Evolutionary conservation across 2,329 filamentous ascomycete genomes (phyloP).

Genomic region (Trichophyton simii): DNA sequence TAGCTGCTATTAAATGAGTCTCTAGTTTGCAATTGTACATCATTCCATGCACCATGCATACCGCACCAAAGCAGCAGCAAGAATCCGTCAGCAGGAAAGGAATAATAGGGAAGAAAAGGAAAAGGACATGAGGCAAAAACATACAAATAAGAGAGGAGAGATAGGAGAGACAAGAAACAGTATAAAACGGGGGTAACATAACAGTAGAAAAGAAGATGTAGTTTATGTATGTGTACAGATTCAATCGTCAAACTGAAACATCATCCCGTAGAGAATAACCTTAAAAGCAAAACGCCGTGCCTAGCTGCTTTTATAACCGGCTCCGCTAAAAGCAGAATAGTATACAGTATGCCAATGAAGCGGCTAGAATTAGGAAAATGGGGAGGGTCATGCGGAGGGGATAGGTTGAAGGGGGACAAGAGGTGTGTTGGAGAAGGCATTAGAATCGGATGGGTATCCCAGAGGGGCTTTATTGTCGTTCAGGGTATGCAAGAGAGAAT

Average conservation of each 20-base stretch:
- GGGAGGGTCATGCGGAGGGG: background rate
- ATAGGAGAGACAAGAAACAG: constrained; percentile 15
- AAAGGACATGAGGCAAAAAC: constrained; percentile 11
- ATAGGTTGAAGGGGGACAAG: background rate
- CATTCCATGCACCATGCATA: background rate
- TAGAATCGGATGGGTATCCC: background rate
- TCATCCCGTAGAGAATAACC: constrained; percentile 4
- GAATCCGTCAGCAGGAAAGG: background rate
- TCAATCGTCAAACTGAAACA: background rate
- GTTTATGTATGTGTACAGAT: background rate
- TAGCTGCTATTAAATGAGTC: background rate
- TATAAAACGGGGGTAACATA: background rate
- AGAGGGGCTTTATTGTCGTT: background rate
- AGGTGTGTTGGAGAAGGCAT: background rate
- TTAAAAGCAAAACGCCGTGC: constrained; percentile 9
- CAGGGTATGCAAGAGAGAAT: background rate
- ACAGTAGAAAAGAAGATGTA: background rate
- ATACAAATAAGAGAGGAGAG: constrained; percentile 27
- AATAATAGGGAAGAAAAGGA: background rate
- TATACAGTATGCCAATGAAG: constrained; percentile 6
- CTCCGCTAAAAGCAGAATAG: constrained; percentile 7
- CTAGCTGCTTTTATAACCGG: constrained; percentile 7
- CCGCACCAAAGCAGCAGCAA: background rate
- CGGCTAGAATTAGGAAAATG: background rate
- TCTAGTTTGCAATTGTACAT: background rate